Conservation (phyloP, 371 early-diverging fungal species). For the Nematocida sp. region DNA sequence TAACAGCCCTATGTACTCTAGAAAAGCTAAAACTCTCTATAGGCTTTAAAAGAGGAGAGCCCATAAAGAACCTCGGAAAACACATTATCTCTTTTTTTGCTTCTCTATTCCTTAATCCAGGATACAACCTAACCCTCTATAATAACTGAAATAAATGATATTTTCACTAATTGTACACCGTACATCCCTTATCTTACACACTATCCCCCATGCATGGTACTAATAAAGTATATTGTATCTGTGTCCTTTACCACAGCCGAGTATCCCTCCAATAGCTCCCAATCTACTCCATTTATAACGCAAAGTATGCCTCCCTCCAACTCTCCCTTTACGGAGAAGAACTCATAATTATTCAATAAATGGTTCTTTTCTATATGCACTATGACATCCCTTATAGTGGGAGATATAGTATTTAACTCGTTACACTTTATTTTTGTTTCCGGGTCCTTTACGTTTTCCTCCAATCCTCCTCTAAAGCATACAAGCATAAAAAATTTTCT, state of each 20-base stretch:
- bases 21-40: conserved; percentile 19
- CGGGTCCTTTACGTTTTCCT: conserved; percentile 35
- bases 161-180: neutral
- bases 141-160: neutral
- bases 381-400: conserved; percentile 7
- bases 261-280: conserved; percentile 20
- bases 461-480: conserved; percentile 48
- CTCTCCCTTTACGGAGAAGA: conserved; percentile 37
- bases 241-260: conserved; percentile 13
- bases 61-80: conserved; percentile 20
- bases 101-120: conserved; percentile 28
- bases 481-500: conserved; percentile 25
- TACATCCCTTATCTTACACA: neutral
- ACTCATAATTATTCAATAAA: conserved; percentile 16
- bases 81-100: conserved; percentile 32
- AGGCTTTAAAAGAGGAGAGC: conserved; percentile 14
- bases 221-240: conserved; percentile 48
- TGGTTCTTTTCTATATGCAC: conserved; percentile 27
- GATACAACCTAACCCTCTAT: conserved; percentile 21
- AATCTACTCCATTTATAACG: conserved; percentile 36
- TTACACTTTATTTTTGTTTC: no score
- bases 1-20: neutral
- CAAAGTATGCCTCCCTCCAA: conserved; percentile 48
- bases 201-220: conserved; percentile 50
- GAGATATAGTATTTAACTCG: no score